These are phyloP conservation scores for Melocanna baccifera DNA, from an alignment of 176 grass and related monocot genomes.

Conservation along the genomic window DNA sequence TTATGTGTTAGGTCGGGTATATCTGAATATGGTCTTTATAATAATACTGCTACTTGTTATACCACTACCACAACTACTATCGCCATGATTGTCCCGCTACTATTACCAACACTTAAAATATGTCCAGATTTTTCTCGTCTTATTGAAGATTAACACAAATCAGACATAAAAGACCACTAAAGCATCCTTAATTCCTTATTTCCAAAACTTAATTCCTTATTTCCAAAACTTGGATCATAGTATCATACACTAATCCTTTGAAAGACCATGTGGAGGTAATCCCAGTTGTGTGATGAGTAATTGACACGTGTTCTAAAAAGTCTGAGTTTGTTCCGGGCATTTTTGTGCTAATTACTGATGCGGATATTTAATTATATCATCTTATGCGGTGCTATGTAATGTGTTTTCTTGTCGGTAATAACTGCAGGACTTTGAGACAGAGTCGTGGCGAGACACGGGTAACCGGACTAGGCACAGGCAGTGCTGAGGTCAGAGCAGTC, in stretches of 20 bases:
- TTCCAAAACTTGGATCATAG: neutral
- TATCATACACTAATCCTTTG: neutral
- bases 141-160: neutral
- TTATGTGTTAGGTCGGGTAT: neutral
- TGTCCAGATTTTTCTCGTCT: neutral
- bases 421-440: no score
- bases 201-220: neutral
- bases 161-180: constrained; percentile 4
- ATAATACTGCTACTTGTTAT: neutral
- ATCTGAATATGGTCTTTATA: neutral
- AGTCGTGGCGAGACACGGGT: no score
- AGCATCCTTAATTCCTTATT: neutral
- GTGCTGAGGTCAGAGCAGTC: no score
- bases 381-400: no score
- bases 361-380: no score
- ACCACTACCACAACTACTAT: neutral
- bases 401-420: no score
- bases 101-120: neutral
- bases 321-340: no score
- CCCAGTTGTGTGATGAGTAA: no score
- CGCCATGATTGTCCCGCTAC: neutral
- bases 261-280: no score
- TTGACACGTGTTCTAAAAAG: no score
- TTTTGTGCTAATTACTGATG: no score
- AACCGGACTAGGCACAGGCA: no score